Conservation (phyloP, 1,284 basidiomycete genomes). For the Trichosporon coremiiforme region DNA sequence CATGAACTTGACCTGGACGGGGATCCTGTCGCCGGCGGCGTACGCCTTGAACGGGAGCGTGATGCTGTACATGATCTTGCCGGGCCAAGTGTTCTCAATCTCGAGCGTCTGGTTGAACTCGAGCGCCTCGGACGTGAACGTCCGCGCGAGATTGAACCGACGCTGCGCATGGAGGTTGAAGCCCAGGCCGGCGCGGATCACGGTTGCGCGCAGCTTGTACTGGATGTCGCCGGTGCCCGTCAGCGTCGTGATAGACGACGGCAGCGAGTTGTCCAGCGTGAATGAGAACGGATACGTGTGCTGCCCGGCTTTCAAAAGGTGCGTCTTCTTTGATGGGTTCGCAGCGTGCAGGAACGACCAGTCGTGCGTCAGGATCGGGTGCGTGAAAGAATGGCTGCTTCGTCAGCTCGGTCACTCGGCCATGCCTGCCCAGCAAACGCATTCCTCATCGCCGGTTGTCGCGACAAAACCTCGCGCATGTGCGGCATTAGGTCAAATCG, state of each 20-base stretch:
- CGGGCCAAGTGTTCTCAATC: slow-evolving; percentile 91
- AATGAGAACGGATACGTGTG: slow-evolving; percentile 73
- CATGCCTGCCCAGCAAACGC: slow-evolving; percentile 55
- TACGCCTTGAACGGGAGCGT: slow-evolving; percentile 66
- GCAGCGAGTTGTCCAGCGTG: slow-evolving; percentile 78
- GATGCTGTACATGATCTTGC: slow-evolving; percentile 88
- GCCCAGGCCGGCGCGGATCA: slow-evolving; percentile 65
- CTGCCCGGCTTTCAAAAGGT: slow-evolving; percentile 72
- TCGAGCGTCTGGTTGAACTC: slow-evolving; percentile 95
- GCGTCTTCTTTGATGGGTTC: slow-evolving; percentile 71
- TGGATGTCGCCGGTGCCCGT: slow-evolving; percentile 65
- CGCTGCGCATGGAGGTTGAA: slow-evolving; percentile 71
- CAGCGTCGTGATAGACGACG: slow-evolving; percentile 69
- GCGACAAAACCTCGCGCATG: too few relatives aligned
- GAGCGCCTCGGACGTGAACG: slow-evolving; percentile 76
- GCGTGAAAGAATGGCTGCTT: slow-evolving; percentile 59
- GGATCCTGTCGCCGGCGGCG: slow-evolving; percentile 81
- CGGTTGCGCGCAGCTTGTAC: slow-evolving; percentile 85
- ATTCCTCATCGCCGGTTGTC: slow-evolving; percentile 39
- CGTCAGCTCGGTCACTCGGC: slow-evolving; percentile 17
- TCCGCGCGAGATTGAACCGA: slow-evolving; percentile 70
- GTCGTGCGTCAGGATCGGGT: slow-evolving; percentile 74
- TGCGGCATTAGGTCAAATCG: background rate
- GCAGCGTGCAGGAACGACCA: slow-evolving; percentile 66
- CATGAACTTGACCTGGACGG: slow-evolving; percentile 79